These are phyloP conservation scores for Microbotryum intermedium DNA, from an alignment of 1,284 basidiomycete species.

Conservation along the genomic window DNA sequence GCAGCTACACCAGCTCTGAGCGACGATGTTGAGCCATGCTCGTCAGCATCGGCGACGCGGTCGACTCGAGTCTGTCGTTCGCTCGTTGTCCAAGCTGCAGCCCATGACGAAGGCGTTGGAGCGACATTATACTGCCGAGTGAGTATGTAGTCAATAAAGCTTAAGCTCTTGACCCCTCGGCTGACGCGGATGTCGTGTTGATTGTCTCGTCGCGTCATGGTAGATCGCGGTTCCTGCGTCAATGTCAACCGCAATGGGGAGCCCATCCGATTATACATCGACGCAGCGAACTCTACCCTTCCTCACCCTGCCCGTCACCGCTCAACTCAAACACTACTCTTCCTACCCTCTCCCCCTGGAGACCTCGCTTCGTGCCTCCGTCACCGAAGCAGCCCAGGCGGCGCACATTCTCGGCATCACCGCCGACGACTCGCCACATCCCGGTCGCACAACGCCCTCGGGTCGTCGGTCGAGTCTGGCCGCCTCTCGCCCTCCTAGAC, in stretches of 20 bases:
- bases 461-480: too few relatives aligned
- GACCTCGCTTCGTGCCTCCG: background rate
- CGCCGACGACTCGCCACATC: background rate
- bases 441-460: too few relatives aligned
- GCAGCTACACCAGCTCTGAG: background rate
- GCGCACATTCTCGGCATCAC: background rate
- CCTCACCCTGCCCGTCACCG: background rate
- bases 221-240: slow-evolving; percentile 10
- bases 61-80: slow-evolving; percentile 2
- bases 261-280: too few relatives aligned
- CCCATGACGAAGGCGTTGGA: background rate
- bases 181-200: too few relatives aligned
- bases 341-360: slow-evolving; percentile 1
- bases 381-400: background rate
- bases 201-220: too few relatives aligned
- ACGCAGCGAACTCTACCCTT: background rate
- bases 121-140: slow-evolving; percentile 9
- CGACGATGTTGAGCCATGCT: background rate
- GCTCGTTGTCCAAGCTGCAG: slow-evolving; percentile 8
- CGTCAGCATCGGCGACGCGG: background rate
- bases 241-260: background rate
- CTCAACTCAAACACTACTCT: background rate
- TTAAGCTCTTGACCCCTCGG: background rate
- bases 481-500: too few relatives aligned
- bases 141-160: background rate